These are phyloP conservation scores for Chaetomium strumarium DNA, from an alignment of 2,329 filamentous ascomycete species.

Conservation along the genomic window DNA sequence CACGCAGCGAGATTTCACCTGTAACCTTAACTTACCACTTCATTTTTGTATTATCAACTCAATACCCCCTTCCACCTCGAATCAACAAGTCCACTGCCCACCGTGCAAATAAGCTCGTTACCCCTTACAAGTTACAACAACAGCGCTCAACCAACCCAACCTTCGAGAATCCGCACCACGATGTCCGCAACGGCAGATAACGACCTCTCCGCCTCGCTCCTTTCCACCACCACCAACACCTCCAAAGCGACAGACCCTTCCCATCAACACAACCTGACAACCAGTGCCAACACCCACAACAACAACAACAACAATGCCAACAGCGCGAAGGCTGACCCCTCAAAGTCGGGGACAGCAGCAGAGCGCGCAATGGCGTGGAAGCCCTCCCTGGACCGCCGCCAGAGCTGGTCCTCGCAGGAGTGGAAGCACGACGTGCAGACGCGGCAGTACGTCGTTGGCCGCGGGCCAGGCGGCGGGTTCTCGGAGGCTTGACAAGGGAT, in stretches of 20 bases:
- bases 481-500: conserved; percentile 32
- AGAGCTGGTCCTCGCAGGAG: conserved; percentile 50
- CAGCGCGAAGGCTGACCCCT: conserved; percentile 14
- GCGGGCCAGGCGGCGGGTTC: conserved; percentile 36
- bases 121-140: not conserved
- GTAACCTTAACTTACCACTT: not conserved
- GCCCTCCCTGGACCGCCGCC: conserved; percentile 40
- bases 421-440: conserved; percentile 47
- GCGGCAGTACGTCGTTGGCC: conserved; percentile 38
- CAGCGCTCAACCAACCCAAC: not conserved
- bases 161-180: not conserved
- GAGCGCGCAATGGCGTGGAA: conserved; percentile 42
- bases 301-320: not conserved
- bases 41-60: not conserved
- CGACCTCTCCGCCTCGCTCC: conserved; percentile 1
- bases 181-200: not conserved
- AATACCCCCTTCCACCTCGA: not conserved
- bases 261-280: not conserved
- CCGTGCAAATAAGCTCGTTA: not conserved
- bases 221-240: no score
- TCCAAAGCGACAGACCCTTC: not conserved
- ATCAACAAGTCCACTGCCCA: not conserved
- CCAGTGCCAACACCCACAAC: not conserved
- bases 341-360: conserved; percentile 23
- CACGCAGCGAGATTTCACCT: not conserved